These are phyloP conservation scores for Pezicula carpinea DNA, from an alignment of 2,329 filamentous ascomycete genomes.

Conservation along the genomic window DNA sequence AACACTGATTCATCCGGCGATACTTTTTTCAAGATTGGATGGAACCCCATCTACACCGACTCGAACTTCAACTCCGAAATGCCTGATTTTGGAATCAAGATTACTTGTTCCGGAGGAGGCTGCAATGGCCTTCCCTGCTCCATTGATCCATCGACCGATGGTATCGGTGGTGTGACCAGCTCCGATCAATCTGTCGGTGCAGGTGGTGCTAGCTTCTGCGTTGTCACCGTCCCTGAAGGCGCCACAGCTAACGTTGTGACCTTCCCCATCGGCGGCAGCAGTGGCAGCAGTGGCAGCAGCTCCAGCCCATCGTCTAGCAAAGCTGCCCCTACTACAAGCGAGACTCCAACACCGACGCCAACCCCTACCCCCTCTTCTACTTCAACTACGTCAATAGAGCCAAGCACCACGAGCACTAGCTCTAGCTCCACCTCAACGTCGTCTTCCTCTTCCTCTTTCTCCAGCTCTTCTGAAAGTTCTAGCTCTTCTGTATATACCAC, in stretches of 20 bases:
- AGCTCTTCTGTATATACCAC: constrained; percentile 5
- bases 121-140: constrained; percentile 73
- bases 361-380: constrained; percentile 21
- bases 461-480: background rate
- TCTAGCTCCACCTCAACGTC: constrained; percentile 6
- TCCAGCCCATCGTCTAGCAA: constrained; percentile 13
- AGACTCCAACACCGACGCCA: constrained; percentile 23
- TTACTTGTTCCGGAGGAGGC: constrained; percentile 60
- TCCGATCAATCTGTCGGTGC: constrained; percentile 52
- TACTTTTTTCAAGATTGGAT: constrained; percentile 72
- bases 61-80: constrained; percentile 46
- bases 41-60: constrained; percentile 70
- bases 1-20: constrained; percentile 61
- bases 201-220: constrained; percentile 67
- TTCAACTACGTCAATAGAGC: constrained; percentile 13
- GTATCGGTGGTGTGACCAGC: constrained; percentile 55
- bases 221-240: constrained; percentile 69
- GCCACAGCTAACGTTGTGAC: constrained; percentile 63
- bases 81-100: constrained; percentile 64
- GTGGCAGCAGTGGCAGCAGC: constrained; percentile 23
- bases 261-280: constrained; percentile 26
- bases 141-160: constrained; percentile 56
- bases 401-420: constrained; percentile 11
- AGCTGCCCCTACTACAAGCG: constrained; percentile 1
- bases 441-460: constrained; percentile 6